Base-by-base conservation (phyloP, 2,329 filamentous ascomycete genomes). In the Neocucurbitaria cava region DNA sequence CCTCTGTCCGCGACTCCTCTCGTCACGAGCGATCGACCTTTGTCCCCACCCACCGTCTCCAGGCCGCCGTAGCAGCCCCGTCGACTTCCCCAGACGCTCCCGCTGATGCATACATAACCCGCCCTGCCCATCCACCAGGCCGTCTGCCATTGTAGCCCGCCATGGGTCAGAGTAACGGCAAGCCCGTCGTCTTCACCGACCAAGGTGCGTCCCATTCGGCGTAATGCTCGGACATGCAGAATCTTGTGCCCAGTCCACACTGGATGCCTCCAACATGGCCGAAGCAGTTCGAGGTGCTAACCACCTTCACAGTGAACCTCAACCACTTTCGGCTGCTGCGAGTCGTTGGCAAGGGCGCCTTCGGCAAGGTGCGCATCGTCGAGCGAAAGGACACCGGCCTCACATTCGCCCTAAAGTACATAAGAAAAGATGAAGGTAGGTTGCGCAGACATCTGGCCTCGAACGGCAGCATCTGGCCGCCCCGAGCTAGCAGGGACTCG, bases 321-420 rank as follows among this genome's bases (percentile, higher is more conserved):
- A 97, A 97, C 73, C 95, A 99, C 79, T 99, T 99, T 78, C 91
- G 94, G 64, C 84, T 99, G 51, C 82, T 98, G 63, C 89, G 95
- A 73, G 95, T 99, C 61, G 95, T 99, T 66, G 95, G 95, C 64
- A 96, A 96, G 77, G 95, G 95, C 70, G 95, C 95, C 52, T 99
- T 99, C 81, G 95, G 95, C 71, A 99, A 99, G 79, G 95, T 99
- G 58, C 90, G 95, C 71, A 99, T 99, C 65, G 95, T 99, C 72
- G 95, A 99, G 83, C 87, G 93, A 65, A 98, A 98, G 79, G 95
- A 99, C 74, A 96, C 92, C 1, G 89, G 88, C 52, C 80, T 98
- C 69, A 94, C 93, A 2, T 99, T 99, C 77, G 95, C 95, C 40
- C 84, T 99, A 62, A 99, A 99, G 78, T 98, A 98, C 77, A 98